Conservation (phyloP, 352 stramenopile genomes). For the Thalassiosira tumida region DNA sequence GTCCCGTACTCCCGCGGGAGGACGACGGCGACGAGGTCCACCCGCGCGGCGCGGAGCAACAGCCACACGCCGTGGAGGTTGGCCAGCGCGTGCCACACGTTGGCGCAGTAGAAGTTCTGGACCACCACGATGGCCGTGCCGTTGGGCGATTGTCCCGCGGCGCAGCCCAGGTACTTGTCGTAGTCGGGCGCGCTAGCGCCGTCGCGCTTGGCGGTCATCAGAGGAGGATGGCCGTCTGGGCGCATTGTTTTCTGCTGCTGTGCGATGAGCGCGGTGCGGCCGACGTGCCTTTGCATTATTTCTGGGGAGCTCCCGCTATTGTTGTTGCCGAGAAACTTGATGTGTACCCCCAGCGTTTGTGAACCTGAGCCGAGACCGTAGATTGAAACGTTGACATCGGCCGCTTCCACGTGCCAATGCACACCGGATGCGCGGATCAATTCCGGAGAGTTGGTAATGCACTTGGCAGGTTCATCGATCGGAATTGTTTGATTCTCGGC, state of each 20-base stretch:
- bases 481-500: too few species aligned
- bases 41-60: neutral
- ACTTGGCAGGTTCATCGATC: too few species aligned
- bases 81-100: neutral
- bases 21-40: neutral
- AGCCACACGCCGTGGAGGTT: neutral
- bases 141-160: neutral
- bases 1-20: neutral
- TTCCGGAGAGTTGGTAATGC: neutral
- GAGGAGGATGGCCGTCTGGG: neutral
- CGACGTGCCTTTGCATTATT: neutral
- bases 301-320: neutral
- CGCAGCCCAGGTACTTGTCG: neutral
- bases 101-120: neutral
- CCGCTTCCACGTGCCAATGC: neutral
- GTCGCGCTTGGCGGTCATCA: neutral
- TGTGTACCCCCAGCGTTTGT: neutral
- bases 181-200: neutral
- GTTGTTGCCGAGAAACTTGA: neutral
- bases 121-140: neutral
- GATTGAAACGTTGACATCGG: conserved; percentile 4
- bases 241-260: neutral
- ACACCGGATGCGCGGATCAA: neutral
- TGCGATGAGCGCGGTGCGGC: neutral
- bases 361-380: neutral